phyloP scores from a whole-genome alignment of 345 rosid species.

The Syzygium aromaticum region DNA sequence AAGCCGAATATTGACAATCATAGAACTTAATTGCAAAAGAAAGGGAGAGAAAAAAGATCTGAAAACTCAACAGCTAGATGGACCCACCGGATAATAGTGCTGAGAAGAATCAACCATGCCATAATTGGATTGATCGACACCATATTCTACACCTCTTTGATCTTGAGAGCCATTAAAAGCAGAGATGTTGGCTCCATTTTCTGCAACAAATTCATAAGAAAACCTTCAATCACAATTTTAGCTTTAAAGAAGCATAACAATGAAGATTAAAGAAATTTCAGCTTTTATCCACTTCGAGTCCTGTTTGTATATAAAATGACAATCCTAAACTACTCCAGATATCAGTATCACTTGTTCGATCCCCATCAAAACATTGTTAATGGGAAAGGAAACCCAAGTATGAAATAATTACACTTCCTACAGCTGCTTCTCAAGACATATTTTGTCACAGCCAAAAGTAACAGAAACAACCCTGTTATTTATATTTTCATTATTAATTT shows the following conservation, averaged over 20 bases:
- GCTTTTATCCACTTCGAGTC: not conserved
- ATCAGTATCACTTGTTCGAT: not conserved
- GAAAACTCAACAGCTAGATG: not conserved
- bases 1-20: not conserved
- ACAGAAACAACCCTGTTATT: not conserved
- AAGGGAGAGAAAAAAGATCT: not conserved
- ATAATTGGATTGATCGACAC: slow-evolving; percentile 18
- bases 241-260: not conserved
- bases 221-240: not conserved
- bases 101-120: slow-evolving; percentile 25
- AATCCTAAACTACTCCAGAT: not conserved
- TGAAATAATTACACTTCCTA: not conserved
- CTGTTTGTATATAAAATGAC: not conserved
- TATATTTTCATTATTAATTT: too few relatives aligned
- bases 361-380: not conserved
- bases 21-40: not conserved
- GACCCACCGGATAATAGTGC: slow-evolving; percentile 36
- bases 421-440: not conserved
- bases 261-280: not conserved
- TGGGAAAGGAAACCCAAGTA: not conserved
- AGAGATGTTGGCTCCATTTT: slow-evolving; percentile 33
- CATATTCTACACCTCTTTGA: slow-evolving; percentile 17
- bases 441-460: not conserved
- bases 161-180: slow-evolving; percentile 33
- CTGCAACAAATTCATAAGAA: slow-evolving; percentile 18